A percentile compares a stretch with the other conserved stretches of the same genome.
These are phyloP conservation scores for Carallia pectinifolia DNA, from an alignment of 345 rosid genomes.

Conservation along the genomic window DNA sequence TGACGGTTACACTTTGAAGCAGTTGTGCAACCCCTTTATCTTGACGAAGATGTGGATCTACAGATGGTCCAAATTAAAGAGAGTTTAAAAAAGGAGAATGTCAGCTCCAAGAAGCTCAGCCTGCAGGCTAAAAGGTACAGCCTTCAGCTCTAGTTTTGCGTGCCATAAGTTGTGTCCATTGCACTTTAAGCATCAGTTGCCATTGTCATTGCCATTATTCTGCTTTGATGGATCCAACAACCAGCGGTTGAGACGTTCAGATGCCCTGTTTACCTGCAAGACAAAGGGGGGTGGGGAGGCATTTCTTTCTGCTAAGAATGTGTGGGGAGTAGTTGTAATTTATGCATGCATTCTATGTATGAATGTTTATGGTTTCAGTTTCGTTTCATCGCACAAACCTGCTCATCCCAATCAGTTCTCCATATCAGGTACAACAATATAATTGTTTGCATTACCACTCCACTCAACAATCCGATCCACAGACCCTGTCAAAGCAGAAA, in stretches of 20 bases:
- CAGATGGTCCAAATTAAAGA: too few species aligned
- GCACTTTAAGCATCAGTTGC: background rate
- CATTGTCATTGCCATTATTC: background rate
- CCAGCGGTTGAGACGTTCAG: conserved; percentile 17
- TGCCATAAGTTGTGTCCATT: background rate
- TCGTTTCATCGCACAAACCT: conserved; percentile 17
- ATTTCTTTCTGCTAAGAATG: background rate
- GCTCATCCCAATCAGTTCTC: conserved; percentile 33
- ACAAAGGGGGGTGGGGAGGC: background rate
- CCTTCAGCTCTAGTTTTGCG: too few species aligned
- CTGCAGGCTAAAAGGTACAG: too few species aligned
- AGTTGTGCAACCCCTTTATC: too few species aligned
- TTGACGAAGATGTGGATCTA: too few species aligned
- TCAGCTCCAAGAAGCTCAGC: too few species aligned
- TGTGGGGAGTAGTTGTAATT: background rate
- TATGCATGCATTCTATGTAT: background rate
- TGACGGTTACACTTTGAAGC: too few species aligned
- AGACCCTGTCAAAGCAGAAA: conserved; percentile 25
- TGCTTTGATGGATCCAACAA: conserved; percentile 2
- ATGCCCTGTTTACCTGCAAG: conserved; percentile 13
- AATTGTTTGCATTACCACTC: conserved; percentile 25
- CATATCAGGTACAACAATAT: conserved; percentile 24
- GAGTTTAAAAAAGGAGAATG: too few species aligned
- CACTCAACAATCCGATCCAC: conserved; percentile 39
- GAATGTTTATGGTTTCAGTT: background rate